A percentile compares a stretch with the other conserved stretches of the same genome.
These are phyloP conservation scores for Plectosphaerella cucumerina DNA, from an alignment of 2,329 filamentous ascomycete genomes.

Conservation along the genomic window DNA sequence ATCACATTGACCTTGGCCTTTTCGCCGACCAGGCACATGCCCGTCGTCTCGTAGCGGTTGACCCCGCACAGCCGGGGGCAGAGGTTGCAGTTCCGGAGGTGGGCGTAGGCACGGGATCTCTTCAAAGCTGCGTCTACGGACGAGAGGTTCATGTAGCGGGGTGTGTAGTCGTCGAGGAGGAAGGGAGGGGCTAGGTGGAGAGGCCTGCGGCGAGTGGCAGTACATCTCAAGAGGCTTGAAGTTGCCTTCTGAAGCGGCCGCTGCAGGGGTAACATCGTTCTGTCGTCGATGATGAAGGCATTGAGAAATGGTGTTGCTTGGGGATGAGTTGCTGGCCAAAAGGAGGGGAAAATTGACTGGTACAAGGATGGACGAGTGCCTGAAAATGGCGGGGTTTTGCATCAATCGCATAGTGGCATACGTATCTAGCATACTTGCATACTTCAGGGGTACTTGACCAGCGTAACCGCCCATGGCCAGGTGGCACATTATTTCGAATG, in stretches of 20 bases:
- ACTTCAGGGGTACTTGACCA: too few relatives aligned
- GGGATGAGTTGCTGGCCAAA: too few relatives aligned
- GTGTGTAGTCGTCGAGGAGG: conserved; percentile 69
- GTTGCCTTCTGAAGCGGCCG: background rate
- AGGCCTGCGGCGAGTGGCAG: conserved; percentile 7
- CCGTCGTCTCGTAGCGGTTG: conserved; percentile 75
- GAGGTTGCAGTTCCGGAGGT: conserved; percentile 75
- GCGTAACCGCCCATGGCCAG: too few relatives aligned
- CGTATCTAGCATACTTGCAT: too few relatives aligned
- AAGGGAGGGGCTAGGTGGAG: conserved; percentile 60
- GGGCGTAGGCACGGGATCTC: conserved; percentile 67
- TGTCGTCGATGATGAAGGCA: too few relatives aligned
- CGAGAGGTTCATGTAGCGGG: conserved; percentile 66
- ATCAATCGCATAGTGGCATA: too few relatives aligned
- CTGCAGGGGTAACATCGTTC: background rate
- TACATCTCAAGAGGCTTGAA: background rate
- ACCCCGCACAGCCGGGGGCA: conserved; percentile 75
- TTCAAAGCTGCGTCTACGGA: conserved; percentile 69
- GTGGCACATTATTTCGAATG: too few relatives aligned
- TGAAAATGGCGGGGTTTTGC: too few relatives aligned
- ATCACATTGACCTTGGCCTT: conserved; percentile 79
- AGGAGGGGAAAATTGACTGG: too few relatives aligned
- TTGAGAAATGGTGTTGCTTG: too few relatives aligned
- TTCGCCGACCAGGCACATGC: conserved; percentile 72
- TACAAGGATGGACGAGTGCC: too few relatives aligned